Evolutionary conservation across 1,284 basidiomycete species (phyloP), one percentile per base, ranked within the genome.

Genomic region (Papiliotrema fonsecae): DNA sequence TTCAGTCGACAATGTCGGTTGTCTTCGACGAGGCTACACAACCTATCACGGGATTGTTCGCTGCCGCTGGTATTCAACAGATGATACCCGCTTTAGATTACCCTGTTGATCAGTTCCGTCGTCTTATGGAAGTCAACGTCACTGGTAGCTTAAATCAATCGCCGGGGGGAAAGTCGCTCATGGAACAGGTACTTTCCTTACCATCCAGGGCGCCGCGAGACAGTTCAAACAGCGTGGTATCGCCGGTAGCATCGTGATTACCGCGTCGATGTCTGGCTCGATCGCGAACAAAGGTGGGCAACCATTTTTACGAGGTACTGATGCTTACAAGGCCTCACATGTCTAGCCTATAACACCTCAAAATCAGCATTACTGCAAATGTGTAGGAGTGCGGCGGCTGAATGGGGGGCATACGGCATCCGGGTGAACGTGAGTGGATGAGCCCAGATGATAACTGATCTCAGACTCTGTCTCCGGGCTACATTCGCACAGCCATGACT

Each of bases 221-320:
- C 82, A 87, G 72, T 88, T 88, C 85, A 75, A 67, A 18, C 77
- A 82, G 35, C 85, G 85, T 59, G 80, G 81, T 9, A 81, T 78
- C 21, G 77, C 77, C 14, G 88, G 87, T 2, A 88, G 86, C 57
- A 87, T 90, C 58, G 79, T 88, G 55, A 72, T 88, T 51, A 82
- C 90, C 56, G 87, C 86, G 22, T 88, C 86, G 47, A 88, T 91
- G 85, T 87, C 85, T 36, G 88, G 87, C n/a, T 82, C 82, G 40
- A 83, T 90, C 58, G 86, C 86, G 48, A 89, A 89, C 75, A n/a
- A n/a, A n/a, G n/a, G n/a, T n/a, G n/a, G n/a, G n/a, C n/a, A n/a
- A n/a, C n/a, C n/a, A n/a, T n/a, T n/a, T n/a, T n/a, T n/a, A n/a
- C n/a, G n/a, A n/a, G n/a, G n/a, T n/a, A n/a, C n/a, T n/a, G n/a